Conservation (phyloP, 331 rosid genomes). For the Stylosanthes scabra region DNA sequence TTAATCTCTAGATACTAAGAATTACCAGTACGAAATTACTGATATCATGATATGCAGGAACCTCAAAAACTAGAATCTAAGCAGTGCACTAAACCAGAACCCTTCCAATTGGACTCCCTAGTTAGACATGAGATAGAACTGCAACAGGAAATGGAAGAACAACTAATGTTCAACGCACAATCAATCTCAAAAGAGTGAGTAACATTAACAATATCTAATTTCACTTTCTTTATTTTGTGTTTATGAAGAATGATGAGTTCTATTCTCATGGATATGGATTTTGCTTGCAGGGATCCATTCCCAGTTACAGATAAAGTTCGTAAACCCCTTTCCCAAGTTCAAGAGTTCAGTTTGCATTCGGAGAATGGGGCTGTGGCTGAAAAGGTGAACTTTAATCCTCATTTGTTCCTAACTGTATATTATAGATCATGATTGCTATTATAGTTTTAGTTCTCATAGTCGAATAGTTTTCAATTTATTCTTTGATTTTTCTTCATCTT, state of each 20-base stretch:
- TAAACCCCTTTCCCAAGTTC: conserved; percentile 87
- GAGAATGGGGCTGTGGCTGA: conserved; percentile 77
- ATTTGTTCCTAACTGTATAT: background rate
- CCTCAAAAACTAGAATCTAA: conserved; percentile 94
- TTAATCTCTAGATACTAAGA: conserved; percentile 1
- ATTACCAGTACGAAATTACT: background rate
- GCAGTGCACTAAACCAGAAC: conserved; percentile 81
- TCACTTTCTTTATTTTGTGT: background rate
- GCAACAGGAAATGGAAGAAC: conserved; percentile 80
- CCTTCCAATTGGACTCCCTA: conserved; percentile 86
- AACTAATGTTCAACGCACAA: conserved; percentile 68
- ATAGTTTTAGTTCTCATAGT: too few relatives aligned
- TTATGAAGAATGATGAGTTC: background rate
- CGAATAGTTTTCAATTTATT: background rate
- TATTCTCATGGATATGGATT: background rate
- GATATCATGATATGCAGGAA: conserved; percentile 51
- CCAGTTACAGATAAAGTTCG: conserved; percentile 88
- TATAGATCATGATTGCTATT: background rate
- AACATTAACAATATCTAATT: background rate
- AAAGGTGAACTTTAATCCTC: conserved; percentile 50
- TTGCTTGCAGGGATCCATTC: conserved; percentile 79
- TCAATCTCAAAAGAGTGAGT: conserved; percentile 82
- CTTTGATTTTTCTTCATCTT: background rate
- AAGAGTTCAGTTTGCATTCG: conserved; percentile 64
- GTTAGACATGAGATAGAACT: conserved; percentile 93